These are phyloP conservation scores for Elsinoe australis DNA, from an alignment of 2,329 filamentous ascomycete genomes.

Conservation along the genomic window DNA sequence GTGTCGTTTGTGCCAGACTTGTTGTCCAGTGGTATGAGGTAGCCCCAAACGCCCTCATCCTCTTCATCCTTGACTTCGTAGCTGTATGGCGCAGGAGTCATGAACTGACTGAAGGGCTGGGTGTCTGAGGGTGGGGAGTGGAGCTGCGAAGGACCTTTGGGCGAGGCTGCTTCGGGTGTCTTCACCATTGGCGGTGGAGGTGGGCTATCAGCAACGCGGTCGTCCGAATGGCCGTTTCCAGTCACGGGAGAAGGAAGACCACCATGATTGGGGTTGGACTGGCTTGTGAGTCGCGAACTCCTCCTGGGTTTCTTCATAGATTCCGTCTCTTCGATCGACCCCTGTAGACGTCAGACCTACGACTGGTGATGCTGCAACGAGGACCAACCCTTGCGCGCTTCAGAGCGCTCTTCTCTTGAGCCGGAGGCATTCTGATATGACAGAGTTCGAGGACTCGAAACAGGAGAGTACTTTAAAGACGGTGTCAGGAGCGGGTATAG, in stretches of 20 bases:
- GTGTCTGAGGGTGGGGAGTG: slow-evolving; percentile 68
- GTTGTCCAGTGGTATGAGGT: slow-evolving; percentile 72
- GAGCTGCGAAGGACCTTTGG: slow-evolving; percentile 31
- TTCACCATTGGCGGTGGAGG: slow-evolving; percentile 29
- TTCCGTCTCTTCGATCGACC: slow-evolving; percentile 53
- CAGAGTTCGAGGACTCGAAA: too few relatives aligned
- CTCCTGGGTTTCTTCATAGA: slow-evolving; percentile 72
- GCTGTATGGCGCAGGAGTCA: slow-evolving; percentile 61
- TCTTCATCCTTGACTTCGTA: slow-evolving; percentile 81
- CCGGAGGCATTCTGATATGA: slow-evolving; percentile 12
- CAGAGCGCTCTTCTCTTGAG: slow-evolving; percentile 67
- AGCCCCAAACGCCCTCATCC: slow-evolving; percentile 88
- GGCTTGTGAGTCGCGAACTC: slow-evolving; percentile 56
- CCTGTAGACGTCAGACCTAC: slow-evolving; percentile 40
- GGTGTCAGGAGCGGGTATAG: too few relatives aligned
- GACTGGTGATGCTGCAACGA: neutral
- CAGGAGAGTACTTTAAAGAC: too few relatives aligned
- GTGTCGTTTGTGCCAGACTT: slow-evolving; percentile 43
- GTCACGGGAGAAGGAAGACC: slow-evolving; percentile 79
- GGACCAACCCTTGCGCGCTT: slow-evolving; percentile 69
- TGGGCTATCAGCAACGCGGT: slow-evolving; percentile 9
- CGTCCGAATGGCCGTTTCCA: slow-evolving; percentile 47
- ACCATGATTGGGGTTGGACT: slow-evolving; percentile 36
- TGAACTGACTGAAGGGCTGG: slow-evolving; percentile 71
- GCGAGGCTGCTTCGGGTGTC: slow-evolving; percentile 36